Evolutionary conservation across 1,139 yeast genomes (phyloP).

Genomic region (Eremothecium coryli): DNA sequence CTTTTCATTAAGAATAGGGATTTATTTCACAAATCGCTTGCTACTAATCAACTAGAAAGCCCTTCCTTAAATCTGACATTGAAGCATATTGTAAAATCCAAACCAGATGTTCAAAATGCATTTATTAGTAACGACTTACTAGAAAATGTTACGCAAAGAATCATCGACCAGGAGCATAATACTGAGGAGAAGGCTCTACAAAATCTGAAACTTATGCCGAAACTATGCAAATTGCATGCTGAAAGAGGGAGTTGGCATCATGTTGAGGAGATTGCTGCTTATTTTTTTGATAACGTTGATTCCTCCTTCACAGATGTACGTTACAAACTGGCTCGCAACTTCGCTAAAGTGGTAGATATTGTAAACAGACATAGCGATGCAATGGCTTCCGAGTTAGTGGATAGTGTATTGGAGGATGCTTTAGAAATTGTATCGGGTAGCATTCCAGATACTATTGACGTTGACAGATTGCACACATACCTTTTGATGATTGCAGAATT

Average conservation of each 20-base stretch:
- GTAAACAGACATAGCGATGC: slow-evolving; percentile 20
- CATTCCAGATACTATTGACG: slow-evolving; percentile 23
- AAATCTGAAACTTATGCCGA: slow-evolving; percentile 22
- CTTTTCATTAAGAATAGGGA: slow-evolving; percentile 23
- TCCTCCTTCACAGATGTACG: slow-evolving; percentile 28
- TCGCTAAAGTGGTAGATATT: slow-evolving; percentile 23
- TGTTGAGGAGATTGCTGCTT: slow-evolving; percentile 40
- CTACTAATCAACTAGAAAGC: slow-evolving; percentile 9
- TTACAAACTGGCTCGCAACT: slow-evolving; percentile 29
- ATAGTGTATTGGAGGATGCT: slow-evolving; percentile 18
- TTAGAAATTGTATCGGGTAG: slow-evolving; percentile 11
- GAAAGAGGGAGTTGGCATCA: slow-evolving; percentile 24
- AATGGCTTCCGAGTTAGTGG: slow-evolving; percentile 21
- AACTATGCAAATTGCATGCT: slow-evolving; percentile 20
- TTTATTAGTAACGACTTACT: not conserved
- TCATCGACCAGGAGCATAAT: slow-evolving; percentile 8
- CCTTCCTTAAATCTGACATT: slow-evolving; percentile 12
- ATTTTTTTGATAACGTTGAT: slow-evolving; percentile 35
- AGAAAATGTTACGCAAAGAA: slow-evolving; percentile 1
- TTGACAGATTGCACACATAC: slow-evolving; percentile 28
- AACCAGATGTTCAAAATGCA: not conserved
- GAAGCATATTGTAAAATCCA: slow-evolving; percentile 7
- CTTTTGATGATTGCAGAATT: slow-evolving; percentile 32
- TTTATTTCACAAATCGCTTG: slow-evolving; percentile 8
- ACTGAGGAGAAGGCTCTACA: slow-evolving; percentile 11